Evolutionary conservation across 371 early-diverging fungal genomes (phyloP).

Genomic region (Choanephora cucurbitarum): DNA sequence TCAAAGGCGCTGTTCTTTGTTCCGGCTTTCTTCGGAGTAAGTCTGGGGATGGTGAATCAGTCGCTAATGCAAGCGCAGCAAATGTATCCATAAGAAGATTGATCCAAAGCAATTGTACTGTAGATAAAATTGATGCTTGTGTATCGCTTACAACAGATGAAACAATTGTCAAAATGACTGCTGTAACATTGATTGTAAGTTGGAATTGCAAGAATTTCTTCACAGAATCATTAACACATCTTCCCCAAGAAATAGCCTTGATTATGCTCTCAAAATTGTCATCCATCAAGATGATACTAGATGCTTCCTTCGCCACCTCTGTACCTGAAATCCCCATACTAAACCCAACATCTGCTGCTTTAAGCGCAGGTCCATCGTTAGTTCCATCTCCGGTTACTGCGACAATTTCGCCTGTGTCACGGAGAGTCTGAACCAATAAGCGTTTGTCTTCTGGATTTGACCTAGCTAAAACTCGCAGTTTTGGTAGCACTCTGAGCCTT

Average conservation of each 20-base stretch:
- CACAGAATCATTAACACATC: conserved; percentile 79
- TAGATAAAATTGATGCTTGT: conserved; percentile 61
- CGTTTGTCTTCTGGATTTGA: conserved; percentile 80
- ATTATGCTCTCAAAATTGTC: conserved; percentile 82
- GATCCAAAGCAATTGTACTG: conserved; percentile 81
- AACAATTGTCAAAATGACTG: conserved; percentile 68
- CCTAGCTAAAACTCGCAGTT: conserved; percentile 72
- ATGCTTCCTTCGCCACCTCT: conserved; percentile 83
- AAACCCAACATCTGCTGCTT: conserved; percentile 81
- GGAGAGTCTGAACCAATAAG: conserved; percentile 65
- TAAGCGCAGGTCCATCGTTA: conserved; percentile 79
- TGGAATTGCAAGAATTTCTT: conserved; percentile 84
- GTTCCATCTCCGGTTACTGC: conserved; percentile 88
- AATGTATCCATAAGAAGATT: conserved; percentile 85
- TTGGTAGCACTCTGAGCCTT: conserved; percentile 56
- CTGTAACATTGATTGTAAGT: conserved; percentile 76
- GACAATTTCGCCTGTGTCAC: conserved; percentile 67
- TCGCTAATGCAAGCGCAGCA: conserved; percentile 77
- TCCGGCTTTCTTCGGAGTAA: conserved; percentile 65
- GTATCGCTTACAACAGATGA: conserved; percentile 52
- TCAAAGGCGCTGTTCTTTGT: conserved; percentile 61
- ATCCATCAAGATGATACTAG: conserved; percentile 78
- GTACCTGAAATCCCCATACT: conserved; percentile 84
- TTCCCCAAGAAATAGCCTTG: conserved; percentile 77
- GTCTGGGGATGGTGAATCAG: conserved; percentile 71